Base-by-base conservation (phyloP, 306 rosid species). In the Geum urbanum region DNA sequence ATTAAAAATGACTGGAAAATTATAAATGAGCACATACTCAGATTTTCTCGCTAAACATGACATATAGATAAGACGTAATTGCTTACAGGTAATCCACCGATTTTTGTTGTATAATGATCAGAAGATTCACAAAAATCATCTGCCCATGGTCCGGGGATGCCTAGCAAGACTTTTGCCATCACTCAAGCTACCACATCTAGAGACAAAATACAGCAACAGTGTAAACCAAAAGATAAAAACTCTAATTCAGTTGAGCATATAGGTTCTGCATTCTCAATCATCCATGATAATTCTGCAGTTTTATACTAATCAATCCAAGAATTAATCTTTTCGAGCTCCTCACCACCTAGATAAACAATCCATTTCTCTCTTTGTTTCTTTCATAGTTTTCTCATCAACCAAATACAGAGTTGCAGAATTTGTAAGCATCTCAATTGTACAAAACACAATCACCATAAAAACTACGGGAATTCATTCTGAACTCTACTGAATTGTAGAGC, bases 81-180 rank as follows among this genome's bases (percentile, higher is more conserved):
- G 68, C 91, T 77, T 76, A 92, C 98, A 75, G 98, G 97, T 62
- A 92, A 46, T 62, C 98, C 98, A 63, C 98, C 97, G 20, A 86
- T 72, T 88, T 92, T 92, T 11, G 87, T 74, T 6, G 96, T 88
- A 65, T 72, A 86, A 59, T 88, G 84, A 90, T 88, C 96, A 48
- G 97, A 64, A 1, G 78, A 57, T 58, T 92, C 98, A 5, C 73
- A 55, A 61, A 52, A 37, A 75, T 88, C 77, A 24, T 79, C 35
- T 0, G 97, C 97, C 97, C 96, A 92, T 20, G 85, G 82, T 3
- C 98, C 98, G 4, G 97, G 97, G 83, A 92, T 61, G 35, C 98
- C 98, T 20, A 90, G 82, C 3, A 86, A 66, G 22, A 80, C 86
- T 52, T 39, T 68, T 12, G 22, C 75, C 95, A 86, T 83, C 65